Conservation (phyloP, 768 basidiomycete species). For the Crassisporium funariophilum region DNA sequence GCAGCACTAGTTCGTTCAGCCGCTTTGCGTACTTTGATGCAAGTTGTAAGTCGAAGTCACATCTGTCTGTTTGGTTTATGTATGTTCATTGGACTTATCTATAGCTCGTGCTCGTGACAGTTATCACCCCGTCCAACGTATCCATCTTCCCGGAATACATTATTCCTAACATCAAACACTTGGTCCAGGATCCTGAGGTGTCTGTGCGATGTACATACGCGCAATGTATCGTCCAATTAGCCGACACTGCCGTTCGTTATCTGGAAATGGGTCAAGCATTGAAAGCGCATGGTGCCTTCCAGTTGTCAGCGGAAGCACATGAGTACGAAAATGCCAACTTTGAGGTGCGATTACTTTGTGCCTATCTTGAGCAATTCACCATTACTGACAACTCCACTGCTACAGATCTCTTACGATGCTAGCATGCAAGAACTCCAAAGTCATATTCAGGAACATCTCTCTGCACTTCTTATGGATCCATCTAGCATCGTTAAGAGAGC, state of each 20-base stretch:
- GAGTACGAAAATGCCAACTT: slow-evolving; percentile 80
- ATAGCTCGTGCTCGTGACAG: slow-evolving; percentile 61
- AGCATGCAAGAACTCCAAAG: slow-evolving; percentile 84
- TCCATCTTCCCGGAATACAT: slow-evolving; percentile 95
- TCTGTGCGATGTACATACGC: slow-evolving; percentile 82
- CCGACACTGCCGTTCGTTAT: slow-evolving; percentile 84
- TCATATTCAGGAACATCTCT: slow-evolving; percentile 85
- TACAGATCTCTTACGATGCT: slow-evolving; percentile 87
- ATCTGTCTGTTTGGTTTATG: background rate
- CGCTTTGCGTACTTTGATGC: slow-evolving; percentile 76
- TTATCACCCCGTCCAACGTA: slow-evolving; percentile 82
- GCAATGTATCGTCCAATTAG: slow-evolving; percentile 81
- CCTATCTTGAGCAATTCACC: background rate
- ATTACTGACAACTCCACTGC: background rate
- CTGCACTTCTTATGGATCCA: slow-evolving; percentile 83
- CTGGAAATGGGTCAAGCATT: slow-evolving; percentile 93
- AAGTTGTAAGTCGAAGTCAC: slow-evolving; percentile 73
- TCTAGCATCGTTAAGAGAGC: slow-evolving; percentile 91
- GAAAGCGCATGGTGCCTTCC: slow-evolving; percentile 79
- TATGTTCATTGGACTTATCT: no score
- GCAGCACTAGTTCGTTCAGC: slow-evolving; percentile 79
- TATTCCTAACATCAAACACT: slow-evolving; percentile 83
- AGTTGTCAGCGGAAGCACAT: slow-evolving; percentile 60
- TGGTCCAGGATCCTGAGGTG: slow-evolving; percentile 83
- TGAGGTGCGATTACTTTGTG: slow-evolving; percentile 53